Evolutionary conservation across 2,329 filamentous ascomycete species (phyloP).

Genomic region (Sporothrix curviconia): DNA sequence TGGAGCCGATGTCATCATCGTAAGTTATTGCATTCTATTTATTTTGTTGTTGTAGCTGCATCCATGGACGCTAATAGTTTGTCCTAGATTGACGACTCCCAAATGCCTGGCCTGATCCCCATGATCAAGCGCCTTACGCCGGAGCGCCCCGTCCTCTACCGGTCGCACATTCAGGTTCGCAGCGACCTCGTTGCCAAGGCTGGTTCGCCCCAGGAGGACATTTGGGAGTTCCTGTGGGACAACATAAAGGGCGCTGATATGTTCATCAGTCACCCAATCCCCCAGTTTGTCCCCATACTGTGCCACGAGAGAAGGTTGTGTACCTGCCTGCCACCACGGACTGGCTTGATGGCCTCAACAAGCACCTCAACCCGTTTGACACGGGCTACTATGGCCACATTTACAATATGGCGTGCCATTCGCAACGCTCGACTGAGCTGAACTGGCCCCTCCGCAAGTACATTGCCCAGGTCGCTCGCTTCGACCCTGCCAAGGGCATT

Average conservation of each 20-base stretch:
- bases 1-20: conserved; percentile 68
- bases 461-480: conserved; percentile 73
- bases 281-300: conserved; percentile 61
- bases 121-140: conserved; percentile 66
- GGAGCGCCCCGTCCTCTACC: conserved; percentile 69
- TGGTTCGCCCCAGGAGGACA: conserved; percentile 62
- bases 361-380: conserved; percentile 63
- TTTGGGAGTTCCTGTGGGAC: conserved; percentile 70
- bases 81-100: conserved; percentile 65
- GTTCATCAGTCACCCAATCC: conserved; percentile 78
- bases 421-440: conserved; percentile 53
- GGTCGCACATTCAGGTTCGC: conserved; percentile 77
- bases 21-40: conserved; percentile 27
- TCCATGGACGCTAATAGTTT: background rate
- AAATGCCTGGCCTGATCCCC: conserved; percentile 74
- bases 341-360: conserved; percentile 79
- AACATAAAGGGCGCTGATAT: conserved; percentile 65
- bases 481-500: conserved; percentile 79
- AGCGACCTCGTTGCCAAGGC: conserved; percentile 60
- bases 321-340: conserved; percentile 78
- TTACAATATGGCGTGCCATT: conserved; percentile 58
- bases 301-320: conserved; percentile 59
- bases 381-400: conserved; percentile 65
- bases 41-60: too few species aligned
- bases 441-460: conserved; percentile 59